These are phyloP conservation scores for Septoria petroselini DNA, from an alignment of 2,329 filamentous ascomycete species.

Conservation along the genomic window DNA sequence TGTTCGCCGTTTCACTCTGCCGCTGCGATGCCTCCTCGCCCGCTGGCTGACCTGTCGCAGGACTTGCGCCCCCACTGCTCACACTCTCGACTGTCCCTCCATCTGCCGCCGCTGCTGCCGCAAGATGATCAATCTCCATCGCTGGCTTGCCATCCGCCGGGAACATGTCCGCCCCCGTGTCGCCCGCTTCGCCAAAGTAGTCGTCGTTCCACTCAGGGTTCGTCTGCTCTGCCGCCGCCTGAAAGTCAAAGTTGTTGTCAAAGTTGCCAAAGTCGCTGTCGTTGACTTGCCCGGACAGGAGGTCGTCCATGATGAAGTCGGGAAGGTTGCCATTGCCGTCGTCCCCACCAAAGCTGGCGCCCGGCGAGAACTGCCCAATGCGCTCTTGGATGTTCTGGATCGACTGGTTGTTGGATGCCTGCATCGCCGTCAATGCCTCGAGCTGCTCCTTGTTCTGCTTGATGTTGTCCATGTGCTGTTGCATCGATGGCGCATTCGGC, in stretches of 20 bases:
- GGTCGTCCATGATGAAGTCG: constrained; percentile 13
- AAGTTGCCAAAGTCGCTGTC: constrained; percentile 13
- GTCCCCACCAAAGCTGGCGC: constrained; percentile 7
- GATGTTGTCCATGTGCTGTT: constrained; percentile 57
- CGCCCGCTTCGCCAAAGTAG: constrained; percentile 8
- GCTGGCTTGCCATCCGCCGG: not conserved
- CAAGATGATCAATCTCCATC: constrained; percentile 15
- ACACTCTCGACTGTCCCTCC: constrained; percentile 42
- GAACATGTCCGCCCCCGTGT: constrained; percentile 19
- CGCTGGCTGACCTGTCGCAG: constrained; percentile 23
- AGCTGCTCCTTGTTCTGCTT: constrained; percentile 70
- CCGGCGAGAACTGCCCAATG: constrained; percentile 16
- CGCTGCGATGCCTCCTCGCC: constrained; percentile 11
- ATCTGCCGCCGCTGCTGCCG: constrained; percentile 8
- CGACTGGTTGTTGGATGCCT: constrained; percentile 39
- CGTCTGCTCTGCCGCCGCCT: constrained; percentile 21
- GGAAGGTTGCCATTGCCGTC: constrained; percentile 11
- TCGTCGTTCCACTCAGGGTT: constrained; percentile 17
- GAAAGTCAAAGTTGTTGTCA: constrained; percentile 31
- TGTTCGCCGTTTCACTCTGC: constrained; percentile 29
- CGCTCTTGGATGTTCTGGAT: constrained; percentile 63
- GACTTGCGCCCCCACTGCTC: constrained; percentile 41
- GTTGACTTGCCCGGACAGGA: not conserved
- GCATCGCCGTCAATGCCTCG: constrained; percentile 72
- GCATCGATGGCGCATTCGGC: constrained; percentile 54